Evolutionary conservation across 2,329 filamentous ascomycete genomes (phyloP), one percentile per base, ranked within the genome.

Genomic region (Aschersonia sp.): DNA sequence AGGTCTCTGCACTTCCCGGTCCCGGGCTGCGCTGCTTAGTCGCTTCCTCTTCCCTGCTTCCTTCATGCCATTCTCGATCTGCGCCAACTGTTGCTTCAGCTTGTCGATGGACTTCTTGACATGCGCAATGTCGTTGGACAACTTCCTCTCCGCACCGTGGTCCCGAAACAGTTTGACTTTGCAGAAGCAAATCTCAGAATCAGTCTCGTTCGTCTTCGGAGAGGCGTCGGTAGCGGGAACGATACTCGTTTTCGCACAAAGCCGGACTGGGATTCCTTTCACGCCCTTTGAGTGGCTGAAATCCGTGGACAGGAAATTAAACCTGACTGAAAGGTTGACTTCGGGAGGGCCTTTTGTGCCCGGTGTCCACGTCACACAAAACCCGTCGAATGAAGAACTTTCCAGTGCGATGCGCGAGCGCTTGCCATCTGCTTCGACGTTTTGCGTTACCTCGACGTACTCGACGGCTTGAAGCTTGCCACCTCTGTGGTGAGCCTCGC

Each of bases 261-360:
- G 75, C 48, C 92, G 75, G 4, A 98, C 89, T 0, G 92, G 91
- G 54, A 97, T 96, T 38, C 92, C 92, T 66, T 97, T 98, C 45
- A 98, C 92, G 44, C 92, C 92, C 61, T 98, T 98, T 7, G 92
- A 97, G 61, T 97, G 92, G 63, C 91, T 97, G 62, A 97, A 98
- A 61, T 98, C 92, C 6, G 92, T 98, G 0, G 92, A 98, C 0
- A 98, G 73, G 61, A 98, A 98, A 67, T 98, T 98, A 73, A 97
- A 98, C 44, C 92, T 85, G 9, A 97, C 87, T 6, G 89, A 85
- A 48, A 98, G 80, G 45, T 81, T 85, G 62, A 89, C 92, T 57
- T 96, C 89, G 3, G 84, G 71, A 0, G 70, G 65, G 0, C 82
- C 80, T 45, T 81, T 82, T 42, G 76, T 65, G 4, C 80, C 83